A percentile compares a stretch with the other conserved stretches of the same genome.
Evolutionary conservation across 2,329 filamentous ascomycete genomes (phyloP).

Genomic region (Colletotrichum karsti): DNA sequence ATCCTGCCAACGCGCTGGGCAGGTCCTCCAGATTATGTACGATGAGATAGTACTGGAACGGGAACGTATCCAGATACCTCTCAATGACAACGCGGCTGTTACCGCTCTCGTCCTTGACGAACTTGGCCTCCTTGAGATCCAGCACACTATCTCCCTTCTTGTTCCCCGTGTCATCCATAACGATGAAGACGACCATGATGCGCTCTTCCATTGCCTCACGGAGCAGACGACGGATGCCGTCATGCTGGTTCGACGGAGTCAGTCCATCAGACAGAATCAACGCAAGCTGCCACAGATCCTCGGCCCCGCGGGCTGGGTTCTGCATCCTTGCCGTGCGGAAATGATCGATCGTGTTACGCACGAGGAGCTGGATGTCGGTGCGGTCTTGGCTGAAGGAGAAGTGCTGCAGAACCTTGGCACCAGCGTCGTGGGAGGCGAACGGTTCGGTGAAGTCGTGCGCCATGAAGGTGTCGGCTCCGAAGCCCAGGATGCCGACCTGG

Average conservation of each 20-base stretch:
- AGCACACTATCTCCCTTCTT: conserved; percentile 74
- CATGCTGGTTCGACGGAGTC: conserved; percentile 83
- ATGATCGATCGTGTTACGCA: conserved; percentile 79
- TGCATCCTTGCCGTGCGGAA: conserved; percentile 81
- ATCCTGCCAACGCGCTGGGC: conserved; percentile 84
- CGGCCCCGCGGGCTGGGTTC: conserved; percentile 54
- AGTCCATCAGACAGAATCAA: conserved; percentile 94
- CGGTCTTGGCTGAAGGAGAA: conserved; percentile 87
- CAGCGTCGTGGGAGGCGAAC: conserved; percentile 79
- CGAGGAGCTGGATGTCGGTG: conserved; percentile 84
- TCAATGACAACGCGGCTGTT: conserved; percentile 80
- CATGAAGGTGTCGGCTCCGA: conserved; percentile 83
- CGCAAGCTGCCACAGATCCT: conserved; percentile 94
- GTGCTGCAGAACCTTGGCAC: conserved; percentile 82
- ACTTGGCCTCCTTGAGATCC: conserved; percentile 87
- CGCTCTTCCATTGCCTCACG: conserved; percentile 90
- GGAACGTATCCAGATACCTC: conserved; percentile 93
- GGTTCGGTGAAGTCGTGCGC: conserved; percentile 87
- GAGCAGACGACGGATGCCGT: conserved; percentile 81
- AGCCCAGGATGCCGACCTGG: conserved; percentile 90
- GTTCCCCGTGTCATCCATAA: conserved; percentile 75
- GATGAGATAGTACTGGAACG: conserved; percentile 96
- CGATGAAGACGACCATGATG: conserved; percentile 98
- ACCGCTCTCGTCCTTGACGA: conserved; percentile 71
- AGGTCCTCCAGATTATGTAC: conserved; percentile 92